Percentiles rank a stretch among this genome's conserved stretches.
Conservation (phyloP, 1,139 yeast species). For the Suhomyces atakaporum region DNA sequence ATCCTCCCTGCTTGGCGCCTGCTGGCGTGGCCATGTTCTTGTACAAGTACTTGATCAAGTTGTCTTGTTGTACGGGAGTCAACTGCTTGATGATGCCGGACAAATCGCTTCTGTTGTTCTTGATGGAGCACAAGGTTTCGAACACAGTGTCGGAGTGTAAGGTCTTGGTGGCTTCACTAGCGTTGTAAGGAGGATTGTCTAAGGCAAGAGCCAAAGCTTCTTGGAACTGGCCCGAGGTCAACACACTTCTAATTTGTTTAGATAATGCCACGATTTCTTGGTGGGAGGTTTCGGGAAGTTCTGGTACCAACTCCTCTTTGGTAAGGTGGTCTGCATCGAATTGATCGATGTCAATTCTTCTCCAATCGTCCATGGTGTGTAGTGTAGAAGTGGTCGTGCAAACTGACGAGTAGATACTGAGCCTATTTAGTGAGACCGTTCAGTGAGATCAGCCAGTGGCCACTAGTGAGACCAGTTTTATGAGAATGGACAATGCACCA, state of each 20-base stretch:
- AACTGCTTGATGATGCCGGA: conserved; percentile 59
- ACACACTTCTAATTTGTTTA: conserved; percentile 58
- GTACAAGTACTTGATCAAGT: conserved; percentile 80
- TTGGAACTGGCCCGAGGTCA: conserved; percentile 71
- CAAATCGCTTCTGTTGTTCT: conserved; percentile 64
- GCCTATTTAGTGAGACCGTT: too few relatives aligned
- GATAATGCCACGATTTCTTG: conserved; percentile 59
- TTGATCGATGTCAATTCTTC: conserved; percentile 92
- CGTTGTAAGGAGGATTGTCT: conserved; percentile 80
- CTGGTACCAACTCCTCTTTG: conserved; percentile 64
- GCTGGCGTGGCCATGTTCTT: conserved; percentile 77
- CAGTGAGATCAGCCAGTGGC: too few relatives aligned
- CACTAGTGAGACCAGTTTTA: too few relatives aligned
- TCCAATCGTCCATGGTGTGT: conserved; percentile 50
- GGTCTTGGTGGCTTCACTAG: conserved; percentile 57
- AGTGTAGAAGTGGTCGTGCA: too few relatives aligned
- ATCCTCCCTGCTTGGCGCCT: conserved; percentile 86
- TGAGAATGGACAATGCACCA: too few relatives aligned
- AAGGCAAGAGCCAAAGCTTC: conserved; percentile 68
- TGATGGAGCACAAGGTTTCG: conserved; percentile 72
- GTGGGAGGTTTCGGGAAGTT: conserved; percentile 37
- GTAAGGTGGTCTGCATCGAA: conserved; percentile 80
- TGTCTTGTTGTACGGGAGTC: conserved; percentile 67
- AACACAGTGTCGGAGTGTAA: conserved; percentile 59
- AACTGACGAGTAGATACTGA: too few relatives aligned